phyloP scores from a whole-genome alignment of 2,329 filamentous ascomycete genomes.

The Ceratocystiopsis sp. region DNA sequence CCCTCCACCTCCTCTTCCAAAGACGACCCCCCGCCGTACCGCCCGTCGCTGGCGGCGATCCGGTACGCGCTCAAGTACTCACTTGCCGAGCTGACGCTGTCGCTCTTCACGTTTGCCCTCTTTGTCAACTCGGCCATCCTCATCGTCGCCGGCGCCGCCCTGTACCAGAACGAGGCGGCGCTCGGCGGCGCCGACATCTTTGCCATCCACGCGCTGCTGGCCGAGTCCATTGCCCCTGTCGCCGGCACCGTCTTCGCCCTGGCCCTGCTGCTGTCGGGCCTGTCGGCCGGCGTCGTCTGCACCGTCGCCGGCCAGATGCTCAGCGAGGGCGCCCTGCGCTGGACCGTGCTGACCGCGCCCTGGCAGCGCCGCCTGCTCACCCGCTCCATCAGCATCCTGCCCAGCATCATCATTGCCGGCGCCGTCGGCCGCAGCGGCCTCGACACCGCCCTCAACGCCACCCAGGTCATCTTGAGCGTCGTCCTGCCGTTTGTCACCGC shows the following conservation, averaged over 20 bases:
- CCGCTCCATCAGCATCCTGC: conserved; percentile 62
- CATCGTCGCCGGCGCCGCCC: conserved; percentile 62
- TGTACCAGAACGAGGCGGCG: conserved; percentile 46
- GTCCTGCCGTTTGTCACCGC: conserved; percentile 71
- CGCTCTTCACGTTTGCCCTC: conserved; percentile 66
- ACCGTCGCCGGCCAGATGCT: conserved; percentile 87
- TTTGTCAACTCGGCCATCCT: conserved; percentile 75
- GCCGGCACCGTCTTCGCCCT: conserved; percentile 76
- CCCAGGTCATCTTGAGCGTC: conserved; percentile 62
- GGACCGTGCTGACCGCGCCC: conserved; percentile 43
- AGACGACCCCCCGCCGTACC: conserved; percentile 30
- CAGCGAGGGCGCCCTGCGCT: conserved; percentile 62
- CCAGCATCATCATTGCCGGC: conserved; percentile 67
- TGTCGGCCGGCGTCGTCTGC: conserved; percentile 72
- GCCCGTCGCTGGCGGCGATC: conserved; percentile 57
- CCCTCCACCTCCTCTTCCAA: neutral
- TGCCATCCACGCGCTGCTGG: conserved; percentile 59
- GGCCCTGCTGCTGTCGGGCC: conserved; percentile 61
- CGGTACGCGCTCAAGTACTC: conserved; percentile 57
- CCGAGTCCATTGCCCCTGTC: conserved; percentile 48
- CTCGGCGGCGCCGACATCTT: conserved; percentile 63
- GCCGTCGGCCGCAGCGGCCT: conserved; percentile 58
- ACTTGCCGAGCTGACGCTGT: conserved; percentile 50
- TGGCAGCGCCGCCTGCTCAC: conserved; percentile 70
- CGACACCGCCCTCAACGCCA: conserved; percentile 53